phyloP scores from a whole-genome alignment of 108 stramenopile species.

The Cyclotella choctawhatcheeana region DNA sequence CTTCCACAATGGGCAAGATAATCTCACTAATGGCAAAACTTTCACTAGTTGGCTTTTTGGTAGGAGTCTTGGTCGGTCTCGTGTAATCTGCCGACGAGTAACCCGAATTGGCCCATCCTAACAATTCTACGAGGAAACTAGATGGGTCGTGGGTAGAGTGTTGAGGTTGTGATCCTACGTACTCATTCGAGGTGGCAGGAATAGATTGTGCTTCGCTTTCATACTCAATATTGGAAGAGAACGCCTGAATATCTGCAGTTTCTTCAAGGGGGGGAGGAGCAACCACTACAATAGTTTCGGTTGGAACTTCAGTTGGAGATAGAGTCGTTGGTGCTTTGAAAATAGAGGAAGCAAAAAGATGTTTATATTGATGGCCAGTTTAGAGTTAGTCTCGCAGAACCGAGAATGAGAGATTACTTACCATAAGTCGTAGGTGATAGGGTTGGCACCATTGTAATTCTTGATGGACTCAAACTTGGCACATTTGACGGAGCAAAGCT shows the following conservation, averaged over 20 bases:
- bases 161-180: not conserved
- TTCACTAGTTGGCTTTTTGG: conserved; percentile 1
- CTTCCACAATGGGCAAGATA: conserved; percentile 17
- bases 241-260: not conserved
- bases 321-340: conserved; percentile 8
- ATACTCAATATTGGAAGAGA: not conserved
- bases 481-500: not conserved
- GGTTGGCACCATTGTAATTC: conserved; percentile 5
- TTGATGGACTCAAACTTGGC: not conserved
- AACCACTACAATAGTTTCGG: conserved; percentile 1
- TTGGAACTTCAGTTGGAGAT: not conserved
- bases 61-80: not conserved
- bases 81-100: not conserved
- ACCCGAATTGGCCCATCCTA: conserved; percentile 34
- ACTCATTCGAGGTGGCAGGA: not conserved
- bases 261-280: not conserved
- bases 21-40: conserved; percentile 19
- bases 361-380: no score
- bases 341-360: no score
- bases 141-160: not conserved
- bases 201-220: not conserved
- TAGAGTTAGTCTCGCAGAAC: no score
- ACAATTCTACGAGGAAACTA: conserved; percentile 27
- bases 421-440: not conserved
- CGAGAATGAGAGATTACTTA: no score